phyloP scores from a whole-genome alignment of 2,329 filamentous ascomycete species.

The Cryphonectria nitschkei region DNA sequence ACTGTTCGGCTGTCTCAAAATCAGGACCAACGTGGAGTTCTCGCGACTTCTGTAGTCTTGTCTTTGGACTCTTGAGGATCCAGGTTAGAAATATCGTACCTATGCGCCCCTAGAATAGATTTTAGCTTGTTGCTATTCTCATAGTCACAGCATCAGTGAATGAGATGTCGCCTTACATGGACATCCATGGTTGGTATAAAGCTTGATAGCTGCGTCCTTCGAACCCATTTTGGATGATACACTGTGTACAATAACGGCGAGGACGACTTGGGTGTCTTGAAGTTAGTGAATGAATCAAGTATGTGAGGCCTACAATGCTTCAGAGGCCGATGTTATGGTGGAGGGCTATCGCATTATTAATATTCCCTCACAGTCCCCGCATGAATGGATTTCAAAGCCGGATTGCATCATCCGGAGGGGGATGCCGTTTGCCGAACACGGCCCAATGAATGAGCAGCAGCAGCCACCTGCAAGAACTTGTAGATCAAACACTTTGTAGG shows the following conservation, averaged over 20 bases:
- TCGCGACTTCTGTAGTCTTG: too few relatives aligned
- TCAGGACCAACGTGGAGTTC: background rate
- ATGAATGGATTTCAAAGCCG: slow-evolving; percentile 9
- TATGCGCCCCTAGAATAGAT: slow-evolving; percentile 5
- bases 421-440: slow-evolving; percentile 1
- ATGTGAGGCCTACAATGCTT: background rate
- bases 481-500: background rate
- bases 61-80: slow-evolving; percentile 59
- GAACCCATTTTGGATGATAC: slow-evolving; percentile 35
- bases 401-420: slow-evolving; percentile 26
- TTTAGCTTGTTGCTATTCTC: background rate
- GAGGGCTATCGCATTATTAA: background rate
- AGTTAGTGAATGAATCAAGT: background rate
- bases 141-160: background rate
- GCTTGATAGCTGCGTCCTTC: slow-evolving; percentile 55
- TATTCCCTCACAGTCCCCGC: slow-evolving; percentile 12
- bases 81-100: background rate
- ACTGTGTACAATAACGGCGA: background rate
- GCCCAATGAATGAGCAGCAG: background rate
- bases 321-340: background rate
- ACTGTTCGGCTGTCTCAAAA: background rate
- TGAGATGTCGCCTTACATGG: slow-evolving; percentile 52
- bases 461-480: background rate
- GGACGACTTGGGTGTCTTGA: background rate
- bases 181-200: slow-evolving; percentile 73